Base-by-base conservation (phyloP, 2,329 filamentous ascomycete genomes). In the Scortechinia acanthostroma region DNA sequence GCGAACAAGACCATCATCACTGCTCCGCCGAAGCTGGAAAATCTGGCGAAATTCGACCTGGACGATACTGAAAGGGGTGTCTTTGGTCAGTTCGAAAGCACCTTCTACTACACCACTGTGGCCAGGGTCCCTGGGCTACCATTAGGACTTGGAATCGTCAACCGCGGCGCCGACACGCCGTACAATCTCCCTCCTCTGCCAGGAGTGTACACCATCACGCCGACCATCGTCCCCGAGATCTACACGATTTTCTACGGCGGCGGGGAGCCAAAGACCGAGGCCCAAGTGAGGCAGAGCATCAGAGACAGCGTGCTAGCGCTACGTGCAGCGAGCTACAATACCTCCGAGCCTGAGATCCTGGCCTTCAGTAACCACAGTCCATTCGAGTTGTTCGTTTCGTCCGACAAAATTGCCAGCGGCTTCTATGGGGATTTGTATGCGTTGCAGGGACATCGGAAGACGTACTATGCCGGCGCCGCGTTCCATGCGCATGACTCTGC, bases 1-100 rank as follows among this genome's bases (percentile, higher is more conserved):
- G 63, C 63, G 16, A 57, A 58, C 44, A 57, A 57, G 25, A 52
- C 68, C 3, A 54, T 69, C 10, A 46, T 68, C 23, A 54, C 65
- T 4, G 56, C 61, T n/a, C 57, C 63, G 16, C 65, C 65, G 0
- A 59, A 52, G 4, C 46, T 58, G 3, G 50, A 55, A 13, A 61
- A 61, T 45, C 50, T 67, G 16, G 45, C 43, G 15, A 46, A 51
- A 2, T 61, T 66, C 40, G 56, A 62, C 46, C 51, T 67, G 2
- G 57, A 59, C 44, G 42, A 47, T 0, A 42, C 43, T 3, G 64
- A 69, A 42, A 28, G 37, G 2, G 25, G n/a, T 2, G 50, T 66
- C 21, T 65, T 69, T 48, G 44, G 47, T 46, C 58, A 61, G 49
- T 62, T 65, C 48, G 48, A 49, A n/a, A 59, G 54, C 43, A 54